Base-by-base conservation (phyloP, 2,329 filamentous ascomycete species). In the Pseudogymnoascus sp. region DNA sequence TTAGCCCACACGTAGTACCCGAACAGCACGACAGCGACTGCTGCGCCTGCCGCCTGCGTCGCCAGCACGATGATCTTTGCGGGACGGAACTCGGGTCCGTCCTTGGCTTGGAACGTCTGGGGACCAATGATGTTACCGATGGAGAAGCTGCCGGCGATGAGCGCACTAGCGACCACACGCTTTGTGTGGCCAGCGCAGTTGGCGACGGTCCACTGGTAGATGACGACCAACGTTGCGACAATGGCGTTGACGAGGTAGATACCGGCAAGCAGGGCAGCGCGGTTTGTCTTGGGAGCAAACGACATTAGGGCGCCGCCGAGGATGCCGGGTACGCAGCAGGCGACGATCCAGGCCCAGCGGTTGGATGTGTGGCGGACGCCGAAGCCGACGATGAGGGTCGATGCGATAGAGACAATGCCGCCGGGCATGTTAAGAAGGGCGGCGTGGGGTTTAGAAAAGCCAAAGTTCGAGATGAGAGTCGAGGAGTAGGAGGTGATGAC, bases 381-480 rank as follows among this genome's bases (percentile, higher is more conserved):
- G 40, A 72, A 76, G 3, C 79, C 76, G 40, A 81, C 78, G 21
- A 80, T 65, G 0, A 83, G 68, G 0, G 78, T 80, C 63, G 79
- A 78, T 66, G 79, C 75, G 62, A 84, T 83, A 71, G 76, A 80
- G 60, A 83, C 75, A 1, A 74, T 74, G 8, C 81, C 80, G 1
- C 78, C 80, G 1, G 80, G 81, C 73, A 80, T 83, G 68, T 82
- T 83, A 69, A 83, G 77, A 5, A 84, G 71, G 2, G 81, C 79
- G 3, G 80, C 73, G 33, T 73, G 68, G 65, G 76, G 77, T 1
- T 78, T 68, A 3, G 68, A 68, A 64, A 78, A 82, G 10, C 78
- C 76, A 36, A 83, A 72, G 61, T 75, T 76, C 29, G 71, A 72
- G 62, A 83, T 82, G 9, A 84, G 71, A 4, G 80, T 83, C 1